Conservation (phyloP, 345 rosid genomes). For the Eucalyptus pumila region DNA sequence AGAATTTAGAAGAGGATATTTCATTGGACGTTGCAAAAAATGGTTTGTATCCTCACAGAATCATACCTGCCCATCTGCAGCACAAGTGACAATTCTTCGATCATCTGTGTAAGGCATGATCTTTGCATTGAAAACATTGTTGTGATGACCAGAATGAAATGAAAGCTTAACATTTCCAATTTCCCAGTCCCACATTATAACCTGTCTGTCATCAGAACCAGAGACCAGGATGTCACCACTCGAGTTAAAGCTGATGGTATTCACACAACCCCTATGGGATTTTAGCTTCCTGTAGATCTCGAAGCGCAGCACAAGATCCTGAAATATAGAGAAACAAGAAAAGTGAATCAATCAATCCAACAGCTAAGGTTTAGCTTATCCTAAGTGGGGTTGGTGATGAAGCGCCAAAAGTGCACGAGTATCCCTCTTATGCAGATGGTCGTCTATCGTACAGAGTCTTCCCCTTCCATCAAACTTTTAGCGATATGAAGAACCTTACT, state of each 20-base stretch:
- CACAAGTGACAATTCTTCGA: constrained; percentile 75
- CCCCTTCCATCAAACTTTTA: neutral
- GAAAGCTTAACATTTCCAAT: constrained; percentile 45
- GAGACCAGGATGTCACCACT: constrained; percentile 61
- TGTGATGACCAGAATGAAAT: constrained; percentile 57
- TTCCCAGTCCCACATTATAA: constrained; percentile 80
- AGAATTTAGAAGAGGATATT: neutral
- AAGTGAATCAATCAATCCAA: neutral
- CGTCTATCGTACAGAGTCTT: neutral
- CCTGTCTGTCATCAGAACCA: constrained; percentile 77
- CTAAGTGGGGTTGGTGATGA: neutral
- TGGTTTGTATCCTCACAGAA: neutral
- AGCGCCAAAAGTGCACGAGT: neutral
- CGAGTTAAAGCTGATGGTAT: constrained; percentile 60
- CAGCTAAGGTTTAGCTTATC: neutral
- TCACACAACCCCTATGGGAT: constrained; percentile 76
- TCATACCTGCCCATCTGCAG: constrained; percentile 87
- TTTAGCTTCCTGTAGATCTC: constrained; percentile 42
- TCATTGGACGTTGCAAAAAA: neutral
- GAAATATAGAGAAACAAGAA: neutral
- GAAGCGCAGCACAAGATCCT: constrained; percentile 74
- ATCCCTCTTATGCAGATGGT: neutral
- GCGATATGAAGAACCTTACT: neutral
- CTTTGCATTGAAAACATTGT: constrained; percentile 82
- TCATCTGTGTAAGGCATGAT: constrained; percentile 77